phyloP scores from a whole-genome alignment of 2,329 filamentous ascomycete species.

The Epichloe sibirici region DNA sequence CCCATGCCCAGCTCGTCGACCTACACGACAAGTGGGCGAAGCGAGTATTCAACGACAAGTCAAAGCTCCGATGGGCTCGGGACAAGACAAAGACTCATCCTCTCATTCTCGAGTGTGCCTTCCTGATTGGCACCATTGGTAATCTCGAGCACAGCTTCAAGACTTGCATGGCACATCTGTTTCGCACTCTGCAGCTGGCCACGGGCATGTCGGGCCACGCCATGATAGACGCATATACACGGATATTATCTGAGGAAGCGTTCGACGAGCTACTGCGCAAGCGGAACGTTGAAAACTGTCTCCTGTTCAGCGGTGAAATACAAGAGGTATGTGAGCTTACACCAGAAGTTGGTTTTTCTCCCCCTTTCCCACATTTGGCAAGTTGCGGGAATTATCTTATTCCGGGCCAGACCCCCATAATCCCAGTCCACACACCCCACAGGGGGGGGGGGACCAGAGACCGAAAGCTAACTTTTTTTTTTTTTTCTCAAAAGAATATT shows the following conservation, averaged over 20 bases:
- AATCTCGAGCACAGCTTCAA: not conserved
- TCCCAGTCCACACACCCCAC: too few relatives aligned
- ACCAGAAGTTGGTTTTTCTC: not conserved
- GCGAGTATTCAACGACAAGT: not conserved
- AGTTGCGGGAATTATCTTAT: slow-evolving; percentile 10
- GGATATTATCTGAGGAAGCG: not conserved
- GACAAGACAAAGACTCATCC: not conserved
- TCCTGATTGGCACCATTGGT: not conserved
- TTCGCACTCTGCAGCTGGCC: slow-evolving; percentile 1
- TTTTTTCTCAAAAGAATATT: slow-evolving; percentile 7
- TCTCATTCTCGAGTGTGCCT: slow-evolving; percentile 8
- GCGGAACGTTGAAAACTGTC: slow-evolving; percentile 1
- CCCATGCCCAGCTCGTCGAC: not conserved
- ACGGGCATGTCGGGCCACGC: not conserved
- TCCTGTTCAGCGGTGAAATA: slow-evolving; percentile 7
- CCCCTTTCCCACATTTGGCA: not conserved
- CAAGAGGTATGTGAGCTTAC: slow-evolving; percentile 6
- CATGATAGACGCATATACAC: not conserved
- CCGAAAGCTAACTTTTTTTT: slow-evolving; percentile 12
- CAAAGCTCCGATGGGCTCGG: not conserved
- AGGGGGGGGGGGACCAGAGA: not conserved
- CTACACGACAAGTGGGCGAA: not conserved
- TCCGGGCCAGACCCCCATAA: slow-evolving; percentile 4
- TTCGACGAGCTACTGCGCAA: slow-evolving; percentile 3
- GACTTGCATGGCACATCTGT: not conserved